These are phyloP conservation scores for Diplodia mutila DNA, from an alignment of 2,329 filamentous ascomycete species.

Conservation along the genomic window DNA sequence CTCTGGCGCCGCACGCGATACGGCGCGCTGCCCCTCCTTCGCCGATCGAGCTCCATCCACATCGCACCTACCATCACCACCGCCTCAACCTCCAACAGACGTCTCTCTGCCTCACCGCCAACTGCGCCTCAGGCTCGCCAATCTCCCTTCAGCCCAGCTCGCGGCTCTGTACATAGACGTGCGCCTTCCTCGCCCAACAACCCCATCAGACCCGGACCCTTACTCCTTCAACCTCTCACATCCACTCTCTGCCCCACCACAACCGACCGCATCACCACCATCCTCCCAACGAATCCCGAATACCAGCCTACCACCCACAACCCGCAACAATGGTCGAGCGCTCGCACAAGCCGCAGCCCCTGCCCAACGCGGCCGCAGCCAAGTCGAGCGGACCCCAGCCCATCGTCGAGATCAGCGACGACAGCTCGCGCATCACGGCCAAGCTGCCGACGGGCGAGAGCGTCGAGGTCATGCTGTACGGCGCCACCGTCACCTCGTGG, in stretches of 20 bases:
- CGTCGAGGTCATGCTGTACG: slow-evolving; percentile 83
- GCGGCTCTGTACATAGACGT: slow-evolving; percentile 6
- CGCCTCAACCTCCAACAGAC: neutral
- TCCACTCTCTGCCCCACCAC: slow-evolving; percentile 13
- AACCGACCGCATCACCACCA: slow-evolving; percentile 8
- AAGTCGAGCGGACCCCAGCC: slow-evolving; percentile 73
- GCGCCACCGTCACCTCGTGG: slow-evolving; percentile 93
- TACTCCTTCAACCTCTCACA: neutral
- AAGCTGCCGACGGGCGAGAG: slow-evolving; percentile 83
- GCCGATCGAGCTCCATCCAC: slow-evolving; percentile 16
- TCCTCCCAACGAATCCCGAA: neutral
- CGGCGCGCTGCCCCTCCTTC: slow-evolving; percentile 19
- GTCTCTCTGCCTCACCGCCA: slow-evolving; percentile 1
- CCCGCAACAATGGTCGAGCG: slow-evolving; percentile 70
- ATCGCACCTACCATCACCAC: slow-evolving; percentile 18
- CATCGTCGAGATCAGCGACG: slow-evolving; percentile 73
- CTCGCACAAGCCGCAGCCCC: slow-evolving; percentile 68
- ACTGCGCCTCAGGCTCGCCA: neutral
- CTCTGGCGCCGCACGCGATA: slow-evolving; percentile 7
- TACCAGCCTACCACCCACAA: neutral
- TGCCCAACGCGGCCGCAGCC: slow-evolving; percentile 61
- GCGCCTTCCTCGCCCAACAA: neutral
- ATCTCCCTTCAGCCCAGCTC: neutral
- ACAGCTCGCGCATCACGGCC: slow-evolving; percentile 74
- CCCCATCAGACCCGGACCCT: neutral